These are phyloP conservation scores for Infundibulicybe gibba DNA, from an alignment of 768 basidiomycete genomes.

Conservation along the genomic window DNA sequence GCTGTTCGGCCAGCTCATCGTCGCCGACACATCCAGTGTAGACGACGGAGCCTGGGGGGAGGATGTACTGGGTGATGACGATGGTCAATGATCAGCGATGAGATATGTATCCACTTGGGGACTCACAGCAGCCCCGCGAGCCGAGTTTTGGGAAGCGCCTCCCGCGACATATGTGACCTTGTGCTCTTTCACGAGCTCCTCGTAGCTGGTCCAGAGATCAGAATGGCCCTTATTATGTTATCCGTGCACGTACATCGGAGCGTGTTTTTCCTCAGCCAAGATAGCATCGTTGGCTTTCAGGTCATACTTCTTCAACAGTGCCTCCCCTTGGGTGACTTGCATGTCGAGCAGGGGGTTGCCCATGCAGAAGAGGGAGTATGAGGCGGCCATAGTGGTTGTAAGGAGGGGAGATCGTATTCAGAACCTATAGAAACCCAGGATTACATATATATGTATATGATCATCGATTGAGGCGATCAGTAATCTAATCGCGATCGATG, in stretches of 20 bases:
- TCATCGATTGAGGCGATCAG: not conserved
- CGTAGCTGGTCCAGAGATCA: slow-evolving; percentile 58
- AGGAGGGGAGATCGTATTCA: slow-evolving; percentile 4
- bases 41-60: slow-evolving; percentile 85
- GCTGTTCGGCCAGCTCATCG: slow-evolving; percentile 87
- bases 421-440: slow-evolving; percentile 1
- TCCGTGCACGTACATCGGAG: slow-evolving; percentile 61
- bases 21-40: slow-evolving; percentile 94
- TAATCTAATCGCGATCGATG: not conserved
- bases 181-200: slow-evolving; percentile 75
- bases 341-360: slow-evolving; percentile 97
- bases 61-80: slow-evolving; percentile 66
- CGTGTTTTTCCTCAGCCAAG: slow-evolving; percentile 86
- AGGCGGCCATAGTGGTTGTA: slow-evolving; percentile 34
- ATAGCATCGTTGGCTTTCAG: slow-evolving; percentile 96
- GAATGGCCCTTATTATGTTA: not conserved
- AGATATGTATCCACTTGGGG: not conserved
- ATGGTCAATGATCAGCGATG: slow-evolving; percentile 5
- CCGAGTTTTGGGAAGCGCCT: slow-evolving; percentile 95
- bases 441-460: not conserved
- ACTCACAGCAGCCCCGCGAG: slow-evolving; percentile 91
- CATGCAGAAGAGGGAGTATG: slow-evolving; percentile 78
- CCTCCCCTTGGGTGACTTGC: slow-evolving; percentile 85
- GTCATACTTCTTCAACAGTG: slow-evolving; percentile 82
- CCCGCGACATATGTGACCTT: slow-evolving; percentile 91